Evolutionary conservation across 2,329 filamentous ascomycete species (phyloP).

Genomic region (Lizonia empirigonia): DNA sequence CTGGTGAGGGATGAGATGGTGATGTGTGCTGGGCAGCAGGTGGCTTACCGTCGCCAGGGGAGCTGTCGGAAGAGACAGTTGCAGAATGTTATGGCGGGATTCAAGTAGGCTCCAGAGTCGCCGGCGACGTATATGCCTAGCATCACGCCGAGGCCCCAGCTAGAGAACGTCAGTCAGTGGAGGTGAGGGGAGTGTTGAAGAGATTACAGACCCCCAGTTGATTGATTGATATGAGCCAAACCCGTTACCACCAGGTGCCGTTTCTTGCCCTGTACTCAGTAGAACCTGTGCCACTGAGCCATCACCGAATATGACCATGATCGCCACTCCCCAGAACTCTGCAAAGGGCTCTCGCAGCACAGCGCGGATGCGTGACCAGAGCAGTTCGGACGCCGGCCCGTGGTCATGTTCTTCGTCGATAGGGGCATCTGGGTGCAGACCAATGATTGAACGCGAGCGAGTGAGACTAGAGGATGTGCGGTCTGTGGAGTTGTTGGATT

Average conservation of each 20-base stretch:
- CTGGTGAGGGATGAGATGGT: too few species aligned
- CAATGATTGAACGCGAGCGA: constrained; percentile 35
- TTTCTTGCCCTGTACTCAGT: constrained; percentile 44
- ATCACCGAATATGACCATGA: constrained; percentile 54
- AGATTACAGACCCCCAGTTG: constrained; percentile 46
- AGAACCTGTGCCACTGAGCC: constrained; percentile 53
- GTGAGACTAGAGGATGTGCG: constrained; percentile 33
- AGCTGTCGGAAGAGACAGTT: constrained; percentile 72
- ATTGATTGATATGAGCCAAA: constrained; percentile 52
- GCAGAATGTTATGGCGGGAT: constrained; percentile 69
- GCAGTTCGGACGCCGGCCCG: constrained; percentile 41
- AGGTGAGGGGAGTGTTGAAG: not conserved
- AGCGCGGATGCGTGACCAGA: constrained; percentile 47
- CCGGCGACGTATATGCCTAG: constrained; percentile 66
- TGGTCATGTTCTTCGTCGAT: constrained; percentile 51
- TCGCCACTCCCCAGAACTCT: constrained; percentile 52
- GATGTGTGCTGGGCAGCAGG: constrained; percentile 72
- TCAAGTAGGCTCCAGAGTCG: constrained; percentile 69
- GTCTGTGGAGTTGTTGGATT: constrained; percentile 21
- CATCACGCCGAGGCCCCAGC: constrained; percentile 49
- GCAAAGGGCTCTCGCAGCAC: constrained; percentile 52
- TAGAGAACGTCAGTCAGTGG: constrained; percentile 18
- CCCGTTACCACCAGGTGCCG: constrained; percentile 51
- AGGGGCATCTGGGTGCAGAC: constrained; percentile 50
- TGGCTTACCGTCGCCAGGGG: constrained; percentile 71